These are phyloP conservation scores for Aphanoascus verrucosus DNA, from an alignment of 2,329 filamentous ascomycete species.

Conservation along the genomic window DNA sequence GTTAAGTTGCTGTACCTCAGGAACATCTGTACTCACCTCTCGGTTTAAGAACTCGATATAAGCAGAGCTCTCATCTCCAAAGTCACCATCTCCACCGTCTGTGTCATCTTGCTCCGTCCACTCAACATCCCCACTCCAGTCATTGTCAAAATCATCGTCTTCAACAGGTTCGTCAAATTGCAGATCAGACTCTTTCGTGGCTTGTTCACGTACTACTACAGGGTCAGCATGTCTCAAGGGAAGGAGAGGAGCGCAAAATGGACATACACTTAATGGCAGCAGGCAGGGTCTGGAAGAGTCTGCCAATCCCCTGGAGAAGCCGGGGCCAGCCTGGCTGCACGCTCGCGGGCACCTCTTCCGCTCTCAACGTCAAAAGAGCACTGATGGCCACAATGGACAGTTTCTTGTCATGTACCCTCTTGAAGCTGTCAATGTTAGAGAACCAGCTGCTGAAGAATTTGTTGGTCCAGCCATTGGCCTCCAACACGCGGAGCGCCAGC, in stretches of 20 bases:
- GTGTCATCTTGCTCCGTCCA: slow-evolving; percentile 55
- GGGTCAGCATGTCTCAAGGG: background rate
- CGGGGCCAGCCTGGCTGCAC: slow-evolving; percentile 93
- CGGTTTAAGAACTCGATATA: slow-evolving; percentile 95
- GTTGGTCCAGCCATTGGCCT: slow-evolving; percentile 88
- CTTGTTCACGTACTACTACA: slow-evolving; percentile 69
- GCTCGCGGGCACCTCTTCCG: slow-evolving; percentile 76
- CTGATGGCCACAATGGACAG: slow-evolving; percentile 90
- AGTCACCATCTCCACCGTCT: slow-evolving; percentile 52
- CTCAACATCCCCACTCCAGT: slow-evolving; percentile 68
- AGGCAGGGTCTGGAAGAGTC: slow-evolving; percentile 84
- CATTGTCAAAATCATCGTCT: slow-evolving; percentile 69
- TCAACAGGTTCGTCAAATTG: slow-evolving; percentile 60
- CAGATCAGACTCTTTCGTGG: slow-evolving; percentile 76
- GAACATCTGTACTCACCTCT: slow-evolving; percentile 48
- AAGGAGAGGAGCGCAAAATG: background rate
- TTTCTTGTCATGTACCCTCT: slow-evolving; percentile 95
- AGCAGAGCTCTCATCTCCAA: slow-evolving; percentile 81
- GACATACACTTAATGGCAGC: slow-evolving; percentile 69
- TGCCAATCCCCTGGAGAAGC: slow-evolving; percentile 75
- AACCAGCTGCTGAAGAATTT: slow-evolving; percentile 99
- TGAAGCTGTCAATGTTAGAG: slow-evolving; percentile 86
- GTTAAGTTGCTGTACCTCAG: background rate
- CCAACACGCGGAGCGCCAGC: slow-evolving; percentile 75
- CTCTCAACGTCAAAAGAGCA: slow-evolving; percentile 65